Evolutionary conservation across 768 basidiomycete species (phyloP).

Genomic region (Boletellus ananiceps): DNA sequence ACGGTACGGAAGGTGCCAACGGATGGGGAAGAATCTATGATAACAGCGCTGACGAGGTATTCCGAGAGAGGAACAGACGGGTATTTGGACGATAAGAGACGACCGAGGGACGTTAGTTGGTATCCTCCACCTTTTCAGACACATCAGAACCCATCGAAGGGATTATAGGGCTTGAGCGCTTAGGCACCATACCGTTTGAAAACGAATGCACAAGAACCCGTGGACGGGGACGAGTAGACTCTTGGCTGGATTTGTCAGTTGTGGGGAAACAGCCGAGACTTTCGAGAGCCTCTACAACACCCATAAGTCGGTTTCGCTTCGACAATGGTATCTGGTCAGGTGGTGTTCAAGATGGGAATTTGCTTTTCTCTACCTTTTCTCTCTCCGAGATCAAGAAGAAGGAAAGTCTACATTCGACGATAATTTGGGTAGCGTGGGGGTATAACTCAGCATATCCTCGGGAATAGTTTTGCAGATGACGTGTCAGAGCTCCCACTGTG

Average conservation of each 20-base stretch:
- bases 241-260: not conserved
- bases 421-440: slow-evolving; percentile 25
- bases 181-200: slow-evolving; percentile 23
- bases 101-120: slow-evolving; percentile 18
- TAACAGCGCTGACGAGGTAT: slow-evolving; percentile 9
- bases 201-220: slow-evolving; percentile 27
- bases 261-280: slow-evolving; percentile 21
- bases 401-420: slow-evolving; percentile 21
- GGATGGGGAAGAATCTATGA: slow-evolving; percentile 24
- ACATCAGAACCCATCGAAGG: not conserved
- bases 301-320: slow-evolving; percentile 18
- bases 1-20: slow-evolving; percentile 11
- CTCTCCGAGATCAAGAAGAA: slow-evolving; percentile 15
- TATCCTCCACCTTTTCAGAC: slow-evolving; percentile 16
- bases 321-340: not conserved
- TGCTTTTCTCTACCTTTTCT: slow-evolving; percentile 10
- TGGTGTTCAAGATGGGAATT: not conserved
- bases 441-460: slow-evolving; percentile 23
- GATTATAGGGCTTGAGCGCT: not conserved
- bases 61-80: slow-evolving; percentile 4
- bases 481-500: slow-evolving; percentile 26
- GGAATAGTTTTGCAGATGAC: slow-evolving; percentile 25
- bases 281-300: slow-evolving; percentile 23
- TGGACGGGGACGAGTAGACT: slow-evolving; percentile 5
- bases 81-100: slow-evolving; percentile 19